Conservation (phyloP, 805 yeast genomes). For the Schizosaccharomyces japonicus region DNA sequence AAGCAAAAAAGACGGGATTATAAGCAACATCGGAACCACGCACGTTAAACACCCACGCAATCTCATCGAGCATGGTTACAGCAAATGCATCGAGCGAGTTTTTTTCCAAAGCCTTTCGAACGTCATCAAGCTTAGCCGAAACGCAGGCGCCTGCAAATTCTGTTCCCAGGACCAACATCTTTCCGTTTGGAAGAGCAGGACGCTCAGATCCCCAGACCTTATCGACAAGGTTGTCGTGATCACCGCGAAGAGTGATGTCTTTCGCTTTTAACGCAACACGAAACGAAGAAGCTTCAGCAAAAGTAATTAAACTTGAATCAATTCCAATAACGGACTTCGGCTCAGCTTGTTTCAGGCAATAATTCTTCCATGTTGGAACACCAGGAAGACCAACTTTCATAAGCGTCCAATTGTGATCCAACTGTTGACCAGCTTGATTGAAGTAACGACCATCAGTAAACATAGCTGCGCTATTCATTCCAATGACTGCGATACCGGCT, state of each 20-base stretch:
- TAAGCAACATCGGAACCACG: slow-evolving; percentile 65
- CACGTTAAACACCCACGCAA: slow-evolving; percentile 74
- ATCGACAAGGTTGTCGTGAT: slow-evolving; percentile 44
- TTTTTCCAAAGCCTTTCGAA: slow-evolving; percentile 14
- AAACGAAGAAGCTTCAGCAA: slow-evolving; percentile 13
- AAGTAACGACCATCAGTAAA: slow-evolving; percentile 92
- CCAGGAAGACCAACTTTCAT: slow-evolving; percentile 60
- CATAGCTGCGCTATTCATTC: slow-evolving; percentile 44
- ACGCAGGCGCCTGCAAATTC: slow-evolving; percentile 44
- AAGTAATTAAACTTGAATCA: slow-evolving; percentile 52
- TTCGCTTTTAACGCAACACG: slow-evolving; percentile 12
- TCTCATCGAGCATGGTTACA: slow-evolving; percentile 58
- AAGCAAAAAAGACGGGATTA: slow-evolving; percentile 69
- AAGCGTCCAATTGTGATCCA: slow-evolving; percentile 56
- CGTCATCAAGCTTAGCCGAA: slow-evolving; percentile 29
- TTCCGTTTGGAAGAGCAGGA: slow-evolving; percentile 33
- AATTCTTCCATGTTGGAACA: slow-evolving; percentile 56
- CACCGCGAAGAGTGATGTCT: slow-evolving; percentile 23
- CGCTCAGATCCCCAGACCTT: slow-evolving; percentile 52
- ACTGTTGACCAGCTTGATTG: slow-evolving; percentile 65
- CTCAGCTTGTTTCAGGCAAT: slow-evolving; percentile 34
- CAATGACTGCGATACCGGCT: slow-evolving; percentile 76
- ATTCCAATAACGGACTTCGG: slow-evolving; percentile 32
- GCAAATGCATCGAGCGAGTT: slow-evolving; percentile 25
- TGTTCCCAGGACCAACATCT: slow-evolving; percentile 27